These are phyloP conservation scores for Candida boleticola DNA, from an alignment of 805 yeast species.

Conservation along the genomic window DNA sequence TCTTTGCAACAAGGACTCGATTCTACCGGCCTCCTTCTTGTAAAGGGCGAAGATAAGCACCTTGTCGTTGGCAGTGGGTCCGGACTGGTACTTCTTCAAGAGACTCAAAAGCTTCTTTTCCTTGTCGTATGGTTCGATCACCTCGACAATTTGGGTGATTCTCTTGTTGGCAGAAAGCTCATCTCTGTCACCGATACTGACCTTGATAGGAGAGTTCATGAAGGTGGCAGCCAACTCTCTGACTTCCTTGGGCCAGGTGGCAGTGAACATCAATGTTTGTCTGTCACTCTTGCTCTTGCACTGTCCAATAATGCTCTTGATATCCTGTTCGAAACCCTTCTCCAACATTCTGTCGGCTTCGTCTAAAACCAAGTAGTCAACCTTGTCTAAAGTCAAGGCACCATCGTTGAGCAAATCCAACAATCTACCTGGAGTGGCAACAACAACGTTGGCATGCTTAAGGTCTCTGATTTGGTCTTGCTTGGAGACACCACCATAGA, in stretches of 20 bases:
- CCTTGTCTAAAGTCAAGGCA: slow-evolving; percentile 61
- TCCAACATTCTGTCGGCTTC: slow-evolving; percentile 99
- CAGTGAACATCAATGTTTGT: slow-evolving; percentile 98
- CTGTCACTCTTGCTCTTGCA: slow-evolving; percentile 49
- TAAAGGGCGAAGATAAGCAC: slow-evolving; percentile 90
- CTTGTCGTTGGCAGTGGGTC: slow-evolving; percentile 67
- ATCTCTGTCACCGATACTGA: slow-evolving; percentile 91
- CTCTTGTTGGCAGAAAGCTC: slow-evolving; percentile 93
- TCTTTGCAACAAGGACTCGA: slow-evolving; percentile 70
- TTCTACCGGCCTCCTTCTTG: slow-evolving; percentile 93
- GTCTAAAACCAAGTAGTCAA: slow-evolving; percentile 83
- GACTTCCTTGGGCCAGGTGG: slow-evolving; percentile 99
- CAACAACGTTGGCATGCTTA: slow-evolving; percentile 69
- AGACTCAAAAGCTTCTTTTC: slow-evolving; percentile 73
- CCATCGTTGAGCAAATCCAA: slow-evolving; percentile 90
- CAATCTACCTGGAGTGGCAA: slow-evolving; percentile 98
- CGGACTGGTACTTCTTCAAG: slow-evolving; percentile 71
- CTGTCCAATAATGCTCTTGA: slow-evolving; percentile 72
- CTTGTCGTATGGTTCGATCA: slow-evolving; percentile 70
- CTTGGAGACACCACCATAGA: slow-evolving; percentile 97
- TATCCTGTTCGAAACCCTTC: slow-evolving; percentile 97
- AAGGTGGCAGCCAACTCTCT: slow-evolving; percentile 85
- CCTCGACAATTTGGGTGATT: slow-evolving; percentile 91
- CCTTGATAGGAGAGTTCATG: slow-evolving; percentile 83
- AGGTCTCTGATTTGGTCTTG: slow-evolving; percentile 80